phyloP scores from a whole-genome alignment of 2,329 filamentous ascomycete genomes.

The Mycosphaerella sp. region DNA sequence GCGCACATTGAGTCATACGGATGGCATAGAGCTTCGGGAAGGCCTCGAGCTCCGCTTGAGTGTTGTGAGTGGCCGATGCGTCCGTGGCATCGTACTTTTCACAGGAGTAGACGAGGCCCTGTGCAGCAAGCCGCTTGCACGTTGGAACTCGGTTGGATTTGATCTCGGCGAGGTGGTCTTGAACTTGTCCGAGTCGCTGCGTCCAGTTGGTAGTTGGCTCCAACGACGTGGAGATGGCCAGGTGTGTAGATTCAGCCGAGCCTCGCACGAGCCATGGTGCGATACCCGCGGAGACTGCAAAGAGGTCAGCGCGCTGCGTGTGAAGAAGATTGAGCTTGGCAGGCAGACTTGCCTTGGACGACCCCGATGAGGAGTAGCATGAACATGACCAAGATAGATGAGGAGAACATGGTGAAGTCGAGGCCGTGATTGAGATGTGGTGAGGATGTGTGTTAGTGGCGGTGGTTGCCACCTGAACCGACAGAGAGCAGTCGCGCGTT shows the following conservation, averaged over 20 bases:
- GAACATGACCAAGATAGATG: background rate
- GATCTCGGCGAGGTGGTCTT: background rate
- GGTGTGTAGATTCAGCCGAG: background rate
- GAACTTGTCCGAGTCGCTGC: background rate
- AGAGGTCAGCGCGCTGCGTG: background rate
- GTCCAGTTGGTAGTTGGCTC: background rate
- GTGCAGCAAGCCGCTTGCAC: conserved; percentile 24
- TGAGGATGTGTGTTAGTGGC: background rate
- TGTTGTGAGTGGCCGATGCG: conserved; percentile 17
- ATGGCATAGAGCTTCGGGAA: conserved; percentile 53
- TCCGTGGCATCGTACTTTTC: conserved; percentile 39
- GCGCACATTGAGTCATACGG: conserved; percentile 57
- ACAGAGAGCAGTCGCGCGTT: no score
- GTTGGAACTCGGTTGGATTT: background rate
- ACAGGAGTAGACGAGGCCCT: conserved; percentile 49
- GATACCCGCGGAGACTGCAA: background rate
- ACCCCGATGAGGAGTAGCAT: background rate
- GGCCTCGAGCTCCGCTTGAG: conserved; percentile 21
- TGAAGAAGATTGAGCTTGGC: background rate
- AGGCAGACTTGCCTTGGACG: background rate
- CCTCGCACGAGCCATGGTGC: background rate
- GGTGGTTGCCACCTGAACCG: background rate
- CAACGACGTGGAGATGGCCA: background rate
- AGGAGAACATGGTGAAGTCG: background rate
- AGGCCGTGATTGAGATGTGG: background rate